Evolutionary conservation across 2,329 filamentous ascomycete genomes (phyloP).

Genomic region (Aspergillus spinulosporus): DNA sequence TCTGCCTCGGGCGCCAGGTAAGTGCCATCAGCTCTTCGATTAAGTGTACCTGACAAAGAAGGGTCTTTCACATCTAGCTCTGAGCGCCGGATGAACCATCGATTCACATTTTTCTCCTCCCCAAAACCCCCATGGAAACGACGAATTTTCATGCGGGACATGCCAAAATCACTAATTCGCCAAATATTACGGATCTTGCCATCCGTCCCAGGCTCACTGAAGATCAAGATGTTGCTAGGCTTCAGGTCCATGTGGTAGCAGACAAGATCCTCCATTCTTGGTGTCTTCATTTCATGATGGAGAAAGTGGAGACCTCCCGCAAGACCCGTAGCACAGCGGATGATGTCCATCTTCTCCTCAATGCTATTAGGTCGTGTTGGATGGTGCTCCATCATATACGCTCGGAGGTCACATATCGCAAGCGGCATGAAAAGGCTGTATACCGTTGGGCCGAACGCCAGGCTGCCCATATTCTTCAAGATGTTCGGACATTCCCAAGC

Average conservation of each 20-base stretch:
- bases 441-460: neutral
- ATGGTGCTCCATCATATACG: constrained; percentile 4
- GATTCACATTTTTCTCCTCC: neutral
- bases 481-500: neutral
- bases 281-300: neutral
- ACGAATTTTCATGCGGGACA: constrained; percentile 1
- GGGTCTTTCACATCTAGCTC: neutral
- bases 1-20: constrained; percentile 1
- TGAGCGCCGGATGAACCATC: constrained; percentile 1
- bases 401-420: constrained; percentile 1
- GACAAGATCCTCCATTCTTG: neutral
- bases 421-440: constrained; percentile 11
- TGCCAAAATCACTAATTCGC: constrained; percentile 7
- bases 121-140: neutral
- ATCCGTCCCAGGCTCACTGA: neutral
- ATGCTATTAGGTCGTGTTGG: neutral
- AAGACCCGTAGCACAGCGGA: constrained; percentile 5
- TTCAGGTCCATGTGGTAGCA: constrained; percentile 11
- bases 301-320: constrained; percentile 1
- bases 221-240: constrained; percentile 9
- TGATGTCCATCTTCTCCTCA: neutral
- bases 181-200: neutral
- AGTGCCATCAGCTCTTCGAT: neutral
- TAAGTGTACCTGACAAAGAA: neutral
- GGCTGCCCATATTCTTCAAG: neutral